Percentiles rank a stretch among this genome's conserved stretches.
Evolutionary conservation across 768 basidiomycete species (phyloP).

Genomic region (Clavulina sp.): DNA sequence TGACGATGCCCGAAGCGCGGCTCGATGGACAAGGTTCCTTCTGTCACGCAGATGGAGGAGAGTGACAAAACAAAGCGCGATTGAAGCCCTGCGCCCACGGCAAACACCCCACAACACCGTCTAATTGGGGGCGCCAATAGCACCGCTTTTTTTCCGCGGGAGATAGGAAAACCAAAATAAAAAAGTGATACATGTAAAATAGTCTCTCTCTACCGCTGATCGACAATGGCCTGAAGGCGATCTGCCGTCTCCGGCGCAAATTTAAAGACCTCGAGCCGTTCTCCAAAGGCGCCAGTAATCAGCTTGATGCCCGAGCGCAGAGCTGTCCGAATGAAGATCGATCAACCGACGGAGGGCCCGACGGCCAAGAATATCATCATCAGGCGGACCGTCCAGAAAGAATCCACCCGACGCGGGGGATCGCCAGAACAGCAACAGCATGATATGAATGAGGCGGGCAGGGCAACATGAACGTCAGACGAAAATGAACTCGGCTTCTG

Average conservation of each 20-base stretch:
- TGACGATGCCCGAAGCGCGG: background rate
- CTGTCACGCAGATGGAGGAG: background rate
- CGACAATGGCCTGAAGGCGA: constrained; percentile 54
- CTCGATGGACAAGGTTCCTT: background rate
- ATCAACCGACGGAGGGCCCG: too few species aligned
- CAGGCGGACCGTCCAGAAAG: too few species aligned
- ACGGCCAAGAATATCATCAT: background rate
- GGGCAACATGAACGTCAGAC: background rate
- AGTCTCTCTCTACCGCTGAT: constrained; percentile 14
- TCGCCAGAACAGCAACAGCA: too few species aligned
- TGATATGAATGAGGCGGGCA: too few species aligned
- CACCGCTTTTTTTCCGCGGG: background rate
- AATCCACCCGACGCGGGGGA: too few species aligned
- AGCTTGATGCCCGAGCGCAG: constrained; percentile 48
- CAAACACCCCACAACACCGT: too few species aligned
- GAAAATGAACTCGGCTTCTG: background rate
- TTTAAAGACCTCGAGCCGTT: constrained; percentile 56
- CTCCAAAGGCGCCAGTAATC: constrained; percentile 56
- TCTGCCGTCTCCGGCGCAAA: constrained; percentile 51
- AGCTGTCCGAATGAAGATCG: constrained; percentile 22
- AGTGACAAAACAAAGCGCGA: too few species aligned
- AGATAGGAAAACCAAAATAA: background rate
- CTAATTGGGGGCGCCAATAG: background rate
- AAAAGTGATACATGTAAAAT: background rate
- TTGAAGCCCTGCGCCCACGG: too few species aligned